Evolutionary conservation across 495 filamentous ascomycete species (phyloP), one percentile per base, ranked within the genome.

Genomic region (Immersiella caudata): DNA sequence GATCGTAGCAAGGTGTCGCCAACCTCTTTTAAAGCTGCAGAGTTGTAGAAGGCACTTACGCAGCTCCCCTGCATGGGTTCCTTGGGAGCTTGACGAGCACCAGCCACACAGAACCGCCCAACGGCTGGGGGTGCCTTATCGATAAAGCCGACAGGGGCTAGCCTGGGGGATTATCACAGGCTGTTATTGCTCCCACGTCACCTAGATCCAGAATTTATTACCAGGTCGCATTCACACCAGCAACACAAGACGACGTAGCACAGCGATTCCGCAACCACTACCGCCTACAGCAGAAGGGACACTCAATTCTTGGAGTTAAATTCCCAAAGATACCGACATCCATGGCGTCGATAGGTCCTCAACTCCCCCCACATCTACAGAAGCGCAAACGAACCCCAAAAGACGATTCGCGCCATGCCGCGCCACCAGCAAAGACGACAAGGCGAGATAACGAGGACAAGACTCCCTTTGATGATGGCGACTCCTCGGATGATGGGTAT

Each of bases 381-480:
- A 86, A 85, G 70, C 83, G 84, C 60, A 85, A 85, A 69, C 83
- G 83, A 67, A 79, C 76, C 11, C 63, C 76, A n/a, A 77, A 81
- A 57, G 80, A 85, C 52, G 75, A 82, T 33, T 70, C 75, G 26
- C 50, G 62, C 6, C 57, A 66, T 49, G 68, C 59, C 8, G 72
- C 77, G 18, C 82, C 79, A n/a, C 75, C 78, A 12, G 33, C 74
- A 24, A 84, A 84, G 69, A 62, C 73, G 9, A 70, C 64, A 49
- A 73, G 81, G 51, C 75, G 70, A 22, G 24, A 60, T 46, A 78
- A 82, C 69, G 61, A 71, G 25, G 75, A 81, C 54, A 81, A 82
- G 66, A 73, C 83, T 49, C 35, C 68, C 9, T 58, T 79, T 16
- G 72, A 74, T 21, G 73, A 70, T 46, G 67, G 74, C 6, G 64